These are phyloP conservation scores for Aspergillus panamensis DNA, from an alignment of 495 filamentous ascomycete species.

Conservation along the genomic window DNA sequence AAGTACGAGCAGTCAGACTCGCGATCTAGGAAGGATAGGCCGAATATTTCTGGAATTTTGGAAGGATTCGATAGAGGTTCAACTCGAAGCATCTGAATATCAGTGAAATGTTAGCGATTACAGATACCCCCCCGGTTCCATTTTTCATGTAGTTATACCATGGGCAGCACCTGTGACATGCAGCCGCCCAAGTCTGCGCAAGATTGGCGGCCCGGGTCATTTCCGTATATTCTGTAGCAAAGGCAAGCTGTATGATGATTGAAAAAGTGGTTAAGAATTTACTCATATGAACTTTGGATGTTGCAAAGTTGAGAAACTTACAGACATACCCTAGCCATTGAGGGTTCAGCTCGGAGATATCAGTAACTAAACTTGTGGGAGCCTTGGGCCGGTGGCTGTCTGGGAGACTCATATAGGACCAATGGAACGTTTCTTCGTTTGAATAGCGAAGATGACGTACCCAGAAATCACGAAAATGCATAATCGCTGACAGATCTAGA, in stretches of 20 bases:
- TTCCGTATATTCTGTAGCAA: constrained; percentile 8
- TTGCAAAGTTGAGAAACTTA: constrained; percentile 18
- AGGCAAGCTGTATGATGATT: constrained; percentile 28
- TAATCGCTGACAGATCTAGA: constrained; percentile 19
- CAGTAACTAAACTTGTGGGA: constrained; percentile 7
- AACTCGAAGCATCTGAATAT: constrained; percentile 24
- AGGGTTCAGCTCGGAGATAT: constrained; percentile 9
- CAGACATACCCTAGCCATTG: constrained; percentile 41
- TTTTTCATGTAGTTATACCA: constrained; percentile 22
- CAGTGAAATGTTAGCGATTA: background rate
- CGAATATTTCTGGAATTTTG: constrained; percentile 30
- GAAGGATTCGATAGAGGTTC: constrained; percentile 13
- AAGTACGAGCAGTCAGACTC: constrained; percentile 23
- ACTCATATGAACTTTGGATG: background rate
- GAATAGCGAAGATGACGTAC: constrained; percentile 33
- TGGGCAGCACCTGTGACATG: constrained; percentile 19
- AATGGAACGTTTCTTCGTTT: constrained; percentile 24
- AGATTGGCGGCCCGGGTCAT: constrained; percentile 23
- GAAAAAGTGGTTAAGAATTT: background rate
- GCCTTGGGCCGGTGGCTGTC: constrained; percentile 19
- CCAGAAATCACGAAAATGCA: constrained; percentile 42
- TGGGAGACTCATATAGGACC: constrained; percentile 22
- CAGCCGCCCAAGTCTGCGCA: constrained; percentile 31
- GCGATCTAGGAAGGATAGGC: constrained; percentile 15
- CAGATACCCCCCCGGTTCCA: background rate